Percentiles rank a stretch among this genome's conserved stretches.
Evolutionary conservation across 1,139 yeast species (phyloP).

Genomic region (Hanseniaspora sp.): DNA sequence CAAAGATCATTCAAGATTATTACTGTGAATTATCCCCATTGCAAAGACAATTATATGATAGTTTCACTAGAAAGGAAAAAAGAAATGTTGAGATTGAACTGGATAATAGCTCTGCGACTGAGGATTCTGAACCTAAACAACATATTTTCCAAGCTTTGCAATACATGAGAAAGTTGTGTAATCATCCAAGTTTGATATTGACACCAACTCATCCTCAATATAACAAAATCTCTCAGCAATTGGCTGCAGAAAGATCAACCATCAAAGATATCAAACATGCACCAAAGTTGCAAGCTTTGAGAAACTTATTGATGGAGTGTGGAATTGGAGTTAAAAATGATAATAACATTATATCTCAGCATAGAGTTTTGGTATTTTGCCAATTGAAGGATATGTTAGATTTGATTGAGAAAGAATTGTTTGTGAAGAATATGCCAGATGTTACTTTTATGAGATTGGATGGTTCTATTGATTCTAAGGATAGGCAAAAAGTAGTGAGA

Average conservation of each 20-base stretch:
- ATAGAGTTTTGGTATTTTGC: conserved; percentile 89
- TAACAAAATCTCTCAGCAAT: conserved; percentile 48
- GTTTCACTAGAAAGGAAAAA: conserved; percentile 83
- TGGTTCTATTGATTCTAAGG: conserved; percentile 88
- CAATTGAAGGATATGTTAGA: conserved; percentile 97
- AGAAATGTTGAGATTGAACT: conserved; percentile 57
- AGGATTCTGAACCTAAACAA: conserved; percentile 49
- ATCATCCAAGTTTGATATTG: conserved; percentile 90
- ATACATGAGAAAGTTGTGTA: conserved; percentile 93
- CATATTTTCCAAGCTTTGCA: conserved; percentile 97
- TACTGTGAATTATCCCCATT: conserved; percentile 89
- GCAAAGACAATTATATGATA: conserved; percentile 77
- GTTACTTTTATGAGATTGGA: conserved; percentile 93
- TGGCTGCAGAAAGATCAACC: conserved; percentile 48
- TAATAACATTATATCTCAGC: conserved; percentile 69
- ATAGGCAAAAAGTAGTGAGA: conserved; percentile 81
- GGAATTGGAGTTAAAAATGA: conserved; percentile 66
- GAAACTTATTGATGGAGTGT: conserved; percentile 75
- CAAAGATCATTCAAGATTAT: conserved; percentile 95
- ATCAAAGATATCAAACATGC: conserved; percentile 71
- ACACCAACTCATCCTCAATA: conserved; percentile 78
- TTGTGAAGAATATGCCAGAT: conserved; percentile 73
- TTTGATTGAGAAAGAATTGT: conserved; percentile 81
- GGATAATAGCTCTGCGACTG: conserved; percentile 27
- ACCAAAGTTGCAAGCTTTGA: conserved; percentile 77